Evolutionary conservation across 2,329 filamentous ascomycete genomes (phyloP).

Genomic region (Torrubiellomyces zombiae): DNA sequence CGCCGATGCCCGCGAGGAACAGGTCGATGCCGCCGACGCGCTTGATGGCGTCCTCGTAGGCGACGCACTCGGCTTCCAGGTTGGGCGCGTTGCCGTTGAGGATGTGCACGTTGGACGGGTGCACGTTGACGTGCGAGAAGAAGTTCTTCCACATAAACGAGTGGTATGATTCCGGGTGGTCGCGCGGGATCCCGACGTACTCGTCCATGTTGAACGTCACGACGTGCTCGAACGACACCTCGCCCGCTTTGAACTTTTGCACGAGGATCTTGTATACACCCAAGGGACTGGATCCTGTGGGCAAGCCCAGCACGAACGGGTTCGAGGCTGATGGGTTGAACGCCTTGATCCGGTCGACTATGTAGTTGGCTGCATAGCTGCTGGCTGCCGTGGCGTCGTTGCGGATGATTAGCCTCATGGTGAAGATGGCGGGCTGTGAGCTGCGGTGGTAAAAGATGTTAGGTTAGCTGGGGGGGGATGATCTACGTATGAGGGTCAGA

Average conservation of each 20-base stretch:
- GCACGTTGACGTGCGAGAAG: conserved; percentile 72
- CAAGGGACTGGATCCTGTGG: conserved; percentile 68
- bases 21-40: conserved; percentile 64
- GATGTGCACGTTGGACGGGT: conserved; percentile 70
- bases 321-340: conserved; percentile 56
- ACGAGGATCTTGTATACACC: conserved; percentile 65
- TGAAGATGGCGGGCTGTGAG: no score
- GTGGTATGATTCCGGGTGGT: conserved; percentile 76
- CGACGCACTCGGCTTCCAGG: conserved; percentile 58
- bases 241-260: conserved; percentile 48
- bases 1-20: conserved; percentile 71
- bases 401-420: conserved; percentile 71
- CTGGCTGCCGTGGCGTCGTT: conserved; percentile 54
- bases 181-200: conserved; percentile 68
- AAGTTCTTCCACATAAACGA: conserved; percentile 90
- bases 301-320: conserved; percentile 70
- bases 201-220: conserved; percentile 93
- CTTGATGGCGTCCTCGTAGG: conserved; percentile 66
- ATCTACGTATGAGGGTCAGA: no score
- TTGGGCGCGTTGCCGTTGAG: conserved; percentile 66
- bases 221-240: conserved; percentile 67
- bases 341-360: conserved; percentile 64
- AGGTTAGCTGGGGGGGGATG: no score
- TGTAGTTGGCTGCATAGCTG: conserved; percentile 65
- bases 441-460: no score